phyloP scores from a whole-genome alignment of 2,329 filamentous ascomycete species.

The Phoma sp. region DNA sequence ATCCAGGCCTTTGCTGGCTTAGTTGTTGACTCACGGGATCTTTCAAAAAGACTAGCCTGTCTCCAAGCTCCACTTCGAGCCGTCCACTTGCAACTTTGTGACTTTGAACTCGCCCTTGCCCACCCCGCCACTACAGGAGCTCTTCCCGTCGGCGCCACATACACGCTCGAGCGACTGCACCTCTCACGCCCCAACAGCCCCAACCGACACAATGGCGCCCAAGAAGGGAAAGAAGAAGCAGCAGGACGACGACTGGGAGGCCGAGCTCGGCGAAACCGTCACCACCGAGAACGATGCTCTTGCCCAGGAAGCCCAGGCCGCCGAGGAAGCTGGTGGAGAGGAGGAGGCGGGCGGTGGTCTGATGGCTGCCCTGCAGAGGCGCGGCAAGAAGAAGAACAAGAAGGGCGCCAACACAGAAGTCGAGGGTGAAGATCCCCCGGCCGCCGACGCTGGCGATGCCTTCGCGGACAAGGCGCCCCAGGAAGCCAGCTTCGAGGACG shows the following conservation, averaged over 20 bases:
- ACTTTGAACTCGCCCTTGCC: slow-evolving; percentile 9
- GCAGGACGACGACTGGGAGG: slow-evolving; percentile 94
- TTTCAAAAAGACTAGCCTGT: slow-evolving; percentile 11
- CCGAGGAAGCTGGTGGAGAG: slow-evolving; percentile 50
- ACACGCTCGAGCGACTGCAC: slow-evolving; percentile 9
- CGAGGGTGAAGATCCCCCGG: slow-evolving; percentile 67
- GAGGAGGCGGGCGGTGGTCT: slow-evolving; percentile 57
- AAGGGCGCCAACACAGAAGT: slow-evolving; percentile 71
- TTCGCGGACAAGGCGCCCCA: slow-evolving; percentile 73
- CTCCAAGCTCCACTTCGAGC: slow-evolving; percentile 13
- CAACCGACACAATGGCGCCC: slow-evolving; percentile 72
- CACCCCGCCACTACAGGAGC: slow-evolving; percentile 24
- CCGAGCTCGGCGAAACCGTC: slow-evolving; percentile 81
- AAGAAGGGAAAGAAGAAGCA: slow-evolving; percentile 92
- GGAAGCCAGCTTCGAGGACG: slow-evolving; percentile 72
- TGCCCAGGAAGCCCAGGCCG: slow-evolving; percentile 39
- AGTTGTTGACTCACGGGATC: slow-evolving; percentile 32
- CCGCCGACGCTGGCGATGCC: slow-evolving; percentile 49
- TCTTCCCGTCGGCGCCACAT: slow-evolving; percentile 6
- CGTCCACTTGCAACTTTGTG: slow-evolving; percentile 10
- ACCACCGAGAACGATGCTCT: slow-evolving; percentile 64
- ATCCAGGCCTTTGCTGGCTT: slow-evolving; percentile 36
- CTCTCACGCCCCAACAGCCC: not conserved
- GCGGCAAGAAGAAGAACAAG: slow-evolving; percentile 82
- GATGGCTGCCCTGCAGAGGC: slow-evolving; percentile 60